Percentiles rank a stretch among this genome's conserved stretches.
Evolutionary conservation across 2,329 filamentous ascomycete genomes (phyloP).

Genomic region (Immersiporthe knoxdaviesiana): DNA sequence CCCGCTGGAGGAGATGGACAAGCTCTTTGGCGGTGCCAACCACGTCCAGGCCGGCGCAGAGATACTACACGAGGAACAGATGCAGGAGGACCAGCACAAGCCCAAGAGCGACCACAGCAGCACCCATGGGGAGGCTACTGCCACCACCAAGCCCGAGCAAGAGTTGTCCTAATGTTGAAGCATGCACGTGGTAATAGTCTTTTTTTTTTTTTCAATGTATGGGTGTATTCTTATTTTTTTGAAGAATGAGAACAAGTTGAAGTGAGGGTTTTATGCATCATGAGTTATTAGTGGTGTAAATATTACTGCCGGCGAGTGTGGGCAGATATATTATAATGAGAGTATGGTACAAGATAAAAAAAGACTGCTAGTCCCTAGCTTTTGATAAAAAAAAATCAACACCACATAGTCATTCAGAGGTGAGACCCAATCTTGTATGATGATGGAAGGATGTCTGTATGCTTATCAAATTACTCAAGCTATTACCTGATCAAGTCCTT

Average conservation of each 20-base stretch:
- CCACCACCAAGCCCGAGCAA: not conserved
- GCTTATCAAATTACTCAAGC: not conserved
- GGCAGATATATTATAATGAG: not conserved
- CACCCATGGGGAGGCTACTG: not conserved
- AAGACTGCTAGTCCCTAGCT: not conserved
- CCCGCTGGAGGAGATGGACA: constrained; percentile 41
- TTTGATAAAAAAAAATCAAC: not conserved
- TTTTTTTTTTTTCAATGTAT: no score
- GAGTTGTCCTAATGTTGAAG: not conserved
- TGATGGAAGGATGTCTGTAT: not conserved
- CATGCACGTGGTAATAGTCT: no score
- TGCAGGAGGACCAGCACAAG: constrained; percentile 35
- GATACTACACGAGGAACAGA: constrained; percentile 33
- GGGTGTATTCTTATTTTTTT: no score
- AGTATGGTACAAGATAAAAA: not conserved
- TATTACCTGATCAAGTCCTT: not conserved
- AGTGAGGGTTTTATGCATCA: no score
- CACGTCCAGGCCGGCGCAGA: constrained; percentile 42
- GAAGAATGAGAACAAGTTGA: no score
- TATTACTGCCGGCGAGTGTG: not conserved
- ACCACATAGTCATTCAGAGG: not conserved
- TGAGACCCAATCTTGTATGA: not conserved
- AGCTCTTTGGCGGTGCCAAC: constrained; percentile 42
- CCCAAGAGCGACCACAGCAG: constrained; percentile 17
- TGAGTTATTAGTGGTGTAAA: not conserved